A percentile compares a stretch with the other conserved stretches of the same genome.
Evolutionary conservation across 176 grass and related monocot genomes (phyloP).

Genomic region (Elymus sibiricus): DNA sequence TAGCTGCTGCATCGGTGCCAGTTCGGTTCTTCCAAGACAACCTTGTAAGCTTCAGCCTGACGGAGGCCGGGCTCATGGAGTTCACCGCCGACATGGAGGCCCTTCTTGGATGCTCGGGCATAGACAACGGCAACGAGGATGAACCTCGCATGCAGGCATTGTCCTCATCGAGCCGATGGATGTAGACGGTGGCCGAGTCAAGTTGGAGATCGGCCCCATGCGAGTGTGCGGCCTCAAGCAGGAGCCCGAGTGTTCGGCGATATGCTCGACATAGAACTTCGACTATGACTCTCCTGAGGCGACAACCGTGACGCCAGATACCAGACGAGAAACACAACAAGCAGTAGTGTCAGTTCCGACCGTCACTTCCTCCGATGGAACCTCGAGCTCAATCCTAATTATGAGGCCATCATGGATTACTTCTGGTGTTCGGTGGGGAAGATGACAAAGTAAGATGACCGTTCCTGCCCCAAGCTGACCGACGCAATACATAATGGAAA

Average conservation of each 20-base stretch:
- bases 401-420: conserved; percentile 64
- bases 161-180: conserved; percentile 33
- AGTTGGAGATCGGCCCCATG: conserved; percentile 34
- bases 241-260: conserved; percentile 46
- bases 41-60: conserved; percentile 42
- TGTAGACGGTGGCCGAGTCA: conserved; percentile 14
- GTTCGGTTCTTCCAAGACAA: conserved; percentile 16
- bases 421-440: too few species aligned
- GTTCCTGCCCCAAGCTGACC: too few species aligned
- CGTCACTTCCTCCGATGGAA: conserved; percentile 7
- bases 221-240: conserved; percentile 18
- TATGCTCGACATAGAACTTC: conserved; percentile 63
- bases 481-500: too few species aligned
- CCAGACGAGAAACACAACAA: background rate
- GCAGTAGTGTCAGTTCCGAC: background rate
- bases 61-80: conserved; percentile 69
- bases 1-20: background rate
- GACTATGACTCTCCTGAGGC: conserved; percentile 51
- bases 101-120: conserved; percentile 45
- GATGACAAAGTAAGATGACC: too few species aligned
- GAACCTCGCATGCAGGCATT: conserved; percentile 55
- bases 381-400: conserved; percentile 60
- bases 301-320: background rate
- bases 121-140: conserved; percentile 40
- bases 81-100: conserved; percentile 92